Base-by-base conservation (phyloP, 139 green algal genomes). In the Monoraphidium neglectum region DNA sequence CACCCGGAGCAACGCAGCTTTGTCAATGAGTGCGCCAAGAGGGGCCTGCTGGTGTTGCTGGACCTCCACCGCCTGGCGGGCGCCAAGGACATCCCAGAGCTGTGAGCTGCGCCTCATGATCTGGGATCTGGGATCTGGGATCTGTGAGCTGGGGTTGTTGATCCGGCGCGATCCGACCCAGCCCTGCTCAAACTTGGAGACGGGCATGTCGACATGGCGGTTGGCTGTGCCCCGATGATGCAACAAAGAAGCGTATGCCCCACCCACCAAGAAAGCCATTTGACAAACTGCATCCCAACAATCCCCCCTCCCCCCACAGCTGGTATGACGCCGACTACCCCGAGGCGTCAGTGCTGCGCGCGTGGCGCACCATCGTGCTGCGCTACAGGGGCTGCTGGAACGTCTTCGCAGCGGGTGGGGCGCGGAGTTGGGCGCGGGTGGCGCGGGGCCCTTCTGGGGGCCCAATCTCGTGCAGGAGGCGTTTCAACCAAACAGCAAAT, bases 11-110 rank as follows among this genome's bases (percentile, higher is more conserved):
- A 8, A 51, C 43, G 8, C 8, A 78, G 72, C 35, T 74, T 85
- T 24, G 30, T 85, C 2, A 26, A 72, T 30, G 74, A 79, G 63
- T 76, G 66, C 35, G 74, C 56, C 4, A 35, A 59, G 54, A 51
- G 69, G 4, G 80, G 80, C 3, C 16, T 85, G 38, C 56, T 85
- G 54, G 72, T 85, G 56, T 63, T 85, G 74, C 80, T 82, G 47
- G 80, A 85, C 74, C 71, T 78, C 37, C 80, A 85, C 80, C 70
- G 68, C 16, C 33, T 85, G 61, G 72, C 36, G 16, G 74, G 74
- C 16, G 69, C 70, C 12, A 66, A 38, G 10, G 74, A 66, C 63
- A 85, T 85, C 59, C 59, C 74, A 23, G 74, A 85, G 40, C 71
- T 84, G 49, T 80, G 76, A 59, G 65, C 62, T 47, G 3, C 21